Conservation (phyloP, 225 moss, liverwort and hornwort genomes). For the Neckera pumila region DNA sequence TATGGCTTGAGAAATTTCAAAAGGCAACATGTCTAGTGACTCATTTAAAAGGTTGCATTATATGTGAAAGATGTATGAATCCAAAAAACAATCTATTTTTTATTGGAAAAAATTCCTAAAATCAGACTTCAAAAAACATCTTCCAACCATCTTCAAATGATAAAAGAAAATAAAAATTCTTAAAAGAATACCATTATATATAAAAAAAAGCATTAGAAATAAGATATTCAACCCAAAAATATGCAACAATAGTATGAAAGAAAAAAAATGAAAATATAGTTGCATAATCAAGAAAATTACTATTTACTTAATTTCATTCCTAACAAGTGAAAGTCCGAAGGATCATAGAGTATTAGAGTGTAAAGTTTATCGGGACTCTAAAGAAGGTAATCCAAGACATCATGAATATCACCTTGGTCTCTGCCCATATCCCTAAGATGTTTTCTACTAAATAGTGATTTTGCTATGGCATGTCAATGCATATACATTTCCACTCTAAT, state of each 20-base stretch:
- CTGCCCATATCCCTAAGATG: accelerated
- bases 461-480: accelerated
- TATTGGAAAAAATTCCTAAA: background rate
- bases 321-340: background rate
- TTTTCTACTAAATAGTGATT: background rate
- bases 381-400: background rate
- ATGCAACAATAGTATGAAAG: background rate
- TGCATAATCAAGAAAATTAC: background rate
- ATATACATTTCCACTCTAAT: background rate
- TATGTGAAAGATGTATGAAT: background rate
- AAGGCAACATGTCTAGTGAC: background rate
- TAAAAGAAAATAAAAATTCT: background rate
- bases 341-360: background rate
- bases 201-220: background rate
- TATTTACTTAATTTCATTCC: background rate
- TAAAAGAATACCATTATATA: background rate
- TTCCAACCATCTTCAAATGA: background rate
- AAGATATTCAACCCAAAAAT: background rate
- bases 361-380: accelerated
- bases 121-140: background rate
- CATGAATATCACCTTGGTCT: no score
- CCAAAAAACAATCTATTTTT: background rate
- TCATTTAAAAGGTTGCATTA: background rate
- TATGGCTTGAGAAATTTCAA: background rate
- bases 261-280: background rate